Evolutionary conservation across 1,139 yeast genomes (phyloP), one percentile per base, ranked within the genome.

Genomic region (Hyphopichia pseudoburtonii): DNA sequence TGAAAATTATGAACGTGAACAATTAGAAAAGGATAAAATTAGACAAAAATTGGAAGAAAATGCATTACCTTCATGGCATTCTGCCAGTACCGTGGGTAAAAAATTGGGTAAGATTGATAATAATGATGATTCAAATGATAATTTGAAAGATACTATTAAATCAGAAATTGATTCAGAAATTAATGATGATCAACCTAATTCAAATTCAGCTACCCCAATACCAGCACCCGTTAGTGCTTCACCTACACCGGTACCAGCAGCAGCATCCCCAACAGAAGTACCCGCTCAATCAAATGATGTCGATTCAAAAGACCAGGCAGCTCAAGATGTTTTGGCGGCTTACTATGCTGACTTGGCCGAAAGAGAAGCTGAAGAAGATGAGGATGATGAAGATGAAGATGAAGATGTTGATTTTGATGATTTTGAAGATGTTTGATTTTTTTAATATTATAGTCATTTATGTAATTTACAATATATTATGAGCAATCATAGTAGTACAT

Each of bases 11-110:
- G 82, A 76, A 51, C 70, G 78, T 40, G 89, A 82, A 53, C 73
- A 78, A 48, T 75, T 73, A 56, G 86, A 78, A 48, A 75, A 78
- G 54, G 90, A 83, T 50, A 78, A 73, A 75, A 81, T 71, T 79
- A 82, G 74, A 46, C 75, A 70, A 47, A 86, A 84, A 58, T 77
- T 90, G 57, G 86, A 86, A 56, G 96, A 90, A 60, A 92, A 94
- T 57, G 97, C 96, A 2, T 72, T 92, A 49, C 98, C 99, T 9
- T 82, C 95, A 17, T 92, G 99, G 99, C 96, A 92, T 58, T 78
- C 85, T 47, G 83, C 83, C 48, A 82, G 94, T 52, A 89, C 98
- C 1, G 94, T 92, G 45, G 96, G 95, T 30, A 62, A 60, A 42
- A 42, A 49, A 17, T 57, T 77, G 45, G 86, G 84, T 34, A 74